Conservation (phyloP, 2,329 filamentous ascomycete species). For the Zasmidium cellare region DNA sequence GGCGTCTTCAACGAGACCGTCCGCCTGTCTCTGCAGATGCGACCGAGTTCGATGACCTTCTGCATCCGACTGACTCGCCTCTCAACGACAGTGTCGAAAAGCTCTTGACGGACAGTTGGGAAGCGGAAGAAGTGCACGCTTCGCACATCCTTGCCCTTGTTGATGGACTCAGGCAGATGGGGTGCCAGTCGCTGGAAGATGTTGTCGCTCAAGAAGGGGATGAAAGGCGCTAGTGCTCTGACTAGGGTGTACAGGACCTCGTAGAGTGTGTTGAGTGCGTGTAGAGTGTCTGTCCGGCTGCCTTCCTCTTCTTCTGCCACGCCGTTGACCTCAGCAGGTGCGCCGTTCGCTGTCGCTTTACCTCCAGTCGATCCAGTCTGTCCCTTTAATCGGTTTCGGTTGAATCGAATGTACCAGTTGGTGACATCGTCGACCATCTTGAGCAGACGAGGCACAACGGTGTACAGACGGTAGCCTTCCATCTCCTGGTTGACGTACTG, state of each 20-base stretch:
- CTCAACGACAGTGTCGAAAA: slow-evolving; percentile 85
- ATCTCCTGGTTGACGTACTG: slow-evolving; percentile 94
- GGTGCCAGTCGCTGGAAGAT: slow-evolving; percentile 84
- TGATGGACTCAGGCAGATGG: slow-evolving; percentile 72
- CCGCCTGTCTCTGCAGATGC: slow-evolving; percentile 81
- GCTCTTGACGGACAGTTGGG: slow-evolving; percentile 82
- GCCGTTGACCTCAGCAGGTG: slow-evolving; percentile 12
- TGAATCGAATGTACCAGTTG: slow-evolving; percentile 99
- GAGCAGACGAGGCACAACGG: slow-evolving; percentile 77
- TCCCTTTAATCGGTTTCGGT: slow-evolving; percentile 86
- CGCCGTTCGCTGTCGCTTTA: slow-evolving; percentile 22
- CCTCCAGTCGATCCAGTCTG: slow-evolving; percentile 23
- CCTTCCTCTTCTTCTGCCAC: slow-evolving; percentile 62
- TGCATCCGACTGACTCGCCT: slow-evolving; percentile 89
- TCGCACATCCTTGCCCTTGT: slow-evolving; percentile 67
- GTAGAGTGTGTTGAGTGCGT: slow-evolving; percentile 91
- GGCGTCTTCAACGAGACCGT: slow-evolving; percentile 87
- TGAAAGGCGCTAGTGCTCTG: slow-evolving; percentile 88
- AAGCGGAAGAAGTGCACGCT: slow-evolving; percentile 92
- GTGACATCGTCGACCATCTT: slow-evolving; percentile 85
- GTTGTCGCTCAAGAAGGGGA: slow-evolving; percentile 90
- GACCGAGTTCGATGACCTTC: slow-evolving; percentile 85
- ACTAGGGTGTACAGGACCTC: slow-evolving; percentile 89
- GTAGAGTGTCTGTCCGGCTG: slow-evolving; percentile 73
- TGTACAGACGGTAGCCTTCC: slow-evolving; percentile 72